Base-by-base conservation (phyloP, 495 filamentous ascomycete species). In the Aspergillus biplanus region DNA sequence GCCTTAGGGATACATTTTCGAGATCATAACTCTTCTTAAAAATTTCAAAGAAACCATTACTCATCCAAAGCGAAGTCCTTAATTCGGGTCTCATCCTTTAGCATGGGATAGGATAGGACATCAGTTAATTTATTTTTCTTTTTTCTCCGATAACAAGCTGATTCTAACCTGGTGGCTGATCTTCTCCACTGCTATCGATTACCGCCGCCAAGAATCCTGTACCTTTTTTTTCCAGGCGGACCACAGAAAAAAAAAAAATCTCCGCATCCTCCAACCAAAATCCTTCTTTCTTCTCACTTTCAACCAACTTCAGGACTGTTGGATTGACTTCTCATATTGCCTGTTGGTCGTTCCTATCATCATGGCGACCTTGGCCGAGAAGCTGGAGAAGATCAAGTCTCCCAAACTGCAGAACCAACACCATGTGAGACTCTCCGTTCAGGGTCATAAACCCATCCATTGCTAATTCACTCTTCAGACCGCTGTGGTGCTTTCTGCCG, bases 321-420 rank as follows among this genome's bases (percentile, higher is more conserved):
- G 59, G 18, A 59, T 56, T 49, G 16, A 39, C 58, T 66, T 66
- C 61, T 60, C 63, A 56, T 57, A 35, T 62, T 62, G 68, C 67
- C 69, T 61, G 71, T 70, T 18, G 70, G 71, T 71, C 65, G 61
- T 67, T 70, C 67, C 63, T 65, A 60, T 71, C 70, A 78, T 63
- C 74, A 83, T 80, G 73, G 86, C 90, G 85, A 90, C 92, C 73
- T 80, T 97, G 65, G 85, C 87, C 69, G 94, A 94, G 80, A 96
- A 91, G 83, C 85, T 99, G 69, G 90, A 94, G 75, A 97, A 93
- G 83, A 97, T 98, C 72, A 90, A 95, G 76, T 93, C 90, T 74
- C 95, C 95, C 33, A 96, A 96, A 80, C 87, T 97, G 68, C 90
- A 98, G 75, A 98, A 90, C 77, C 92, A 96, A 78, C 88, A 94